Base-by-base conservation (phyloP, 345 rosid genomes). In the Excoecaria agallocha region DNA sequence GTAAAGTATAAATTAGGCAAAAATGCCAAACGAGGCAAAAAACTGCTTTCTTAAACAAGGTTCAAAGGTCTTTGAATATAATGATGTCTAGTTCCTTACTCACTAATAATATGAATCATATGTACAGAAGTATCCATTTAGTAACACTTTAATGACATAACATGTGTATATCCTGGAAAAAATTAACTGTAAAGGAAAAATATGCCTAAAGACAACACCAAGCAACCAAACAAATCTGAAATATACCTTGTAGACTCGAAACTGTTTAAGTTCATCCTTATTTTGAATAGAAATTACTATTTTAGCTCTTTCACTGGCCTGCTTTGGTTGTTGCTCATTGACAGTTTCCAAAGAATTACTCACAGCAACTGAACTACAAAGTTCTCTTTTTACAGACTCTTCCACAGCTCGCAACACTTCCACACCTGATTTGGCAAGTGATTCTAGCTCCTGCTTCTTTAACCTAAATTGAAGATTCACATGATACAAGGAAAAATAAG, bases 281-380 rank as follows among this genome's bases (percentile, higher is more conserved):
- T 84, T 93, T 86, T 92, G 96, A 65, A 94, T 66, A 0, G 92
- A 80, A 71, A 92, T 72, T 38, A 94, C 86, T 77, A 92, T 84
- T 86, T 90, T 94, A 66, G 85, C 77, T 71, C 95, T 88, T 63
- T 85, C 92, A 78, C 66, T 11, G 2, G 71, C 49, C 77, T 79
- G 77, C 73, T 63, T 80, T 60, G 80, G 68, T 68, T 78, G 83
- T 66, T 82, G 61, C 70, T 77, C 82, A 59, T 75, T 62, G 58
- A 60, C 79, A 83, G 66, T 74, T 73, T 82, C 88, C 52, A 57
- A 55, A 49, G 87, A 58, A 63, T 74, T 55, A 45, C 69, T 79
- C n/a, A 57, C 22, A n/a, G 86, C 81, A 68, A 66, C 19, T 25
- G 87, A 81, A 70, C 66, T 68, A 70, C 79, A 73, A 46, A 68